Evolutionary conservation across 164 flowering plant genomes (phyloP), one percentile per base, ranked within the genome.

Genomic region (Berberis vulgaris): DNA sequence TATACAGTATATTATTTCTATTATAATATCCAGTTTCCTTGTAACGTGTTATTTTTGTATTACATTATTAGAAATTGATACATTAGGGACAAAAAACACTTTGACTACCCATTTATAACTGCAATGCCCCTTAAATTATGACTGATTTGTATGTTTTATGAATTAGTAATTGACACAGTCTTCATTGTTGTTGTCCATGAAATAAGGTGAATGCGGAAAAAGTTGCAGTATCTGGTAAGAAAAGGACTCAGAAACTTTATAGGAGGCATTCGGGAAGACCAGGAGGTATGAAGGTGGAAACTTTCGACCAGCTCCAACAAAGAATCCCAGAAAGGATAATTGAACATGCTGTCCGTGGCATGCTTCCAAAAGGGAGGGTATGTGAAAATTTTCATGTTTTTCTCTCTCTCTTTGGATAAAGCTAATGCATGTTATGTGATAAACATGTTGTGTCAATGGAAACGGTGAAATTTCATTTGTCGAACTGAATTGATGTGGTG

Each of bases 221-320:
- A 65, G 84, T 95, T 71, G 96, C 92, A 10, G 98, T 95, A n/a
- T 87, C 98, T 69, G 99, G 99, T 10, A 91, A 83, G 73, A 95
- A 95, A 72, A 88, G 96, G 76, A 79, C 78, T 63, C 97, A 95
- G 70, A 95, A 95, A 72, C 83, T 89, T 26, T 95, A 95, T 73
- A 80, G 94, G 76, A 83, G 99, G 81, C 99, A 95, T 80, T 95
- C 99, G 39, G 99, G 99, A 62, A 80, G 98, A 73, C 99, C 99
- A 0, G 99, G 99, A 71, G 99, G 99, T 52, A 87, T 91, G 97
- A 95, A 41, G 69, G 89, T 86, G 54, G 99, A 95, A 69, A 91
- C 97, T 4, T 95, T 91, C 74, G 88, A 85, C 67, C 97, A 91
- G 73, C 87, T 95, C 54, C 99, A 95, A 67, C 80, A 91, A 65